phyloP scores from a whole-genome alignment of 306 rosid genomes.

The Cicer bijugum region DNA sequence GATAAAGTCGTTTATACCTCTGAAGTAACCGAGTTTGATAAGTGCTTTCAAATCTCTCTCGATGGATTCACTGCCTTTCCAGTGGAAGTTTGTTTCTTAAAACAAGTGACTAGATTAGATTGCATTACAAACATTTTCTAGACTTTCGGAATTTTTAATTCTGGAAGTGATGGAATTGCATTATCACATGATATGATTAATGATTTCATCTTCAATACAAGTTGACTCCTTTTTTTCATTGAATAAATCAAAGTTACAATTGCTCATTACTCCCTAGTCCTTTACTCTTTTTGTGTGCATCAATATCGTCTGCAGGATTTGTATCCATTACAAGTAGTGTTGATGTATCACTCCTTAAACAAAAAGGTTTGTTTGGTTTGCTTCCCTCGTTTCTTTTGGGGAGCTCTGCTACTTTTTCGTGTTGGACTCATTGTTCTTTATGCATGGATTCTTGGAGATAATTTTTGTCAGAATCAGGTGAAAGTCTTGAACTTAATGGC shows the following conservation, averaged over 20 bases:
- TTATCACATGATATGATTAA: slow-evolving; percentile 43
- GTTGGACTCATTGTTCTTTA: background rate
- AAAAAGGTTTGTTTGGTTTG: background rate
- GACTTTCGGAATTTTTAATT: slow-evolving; percentile 42
- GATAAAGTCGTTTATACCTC: slow-evolving; percentile 63
- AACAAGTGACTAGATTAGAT: slow-evolving; percentile 43
- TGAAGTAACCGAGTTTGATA: slow-evolving; percentile 53
- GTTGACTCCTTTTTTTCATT: slow-evolving; percentile 23
- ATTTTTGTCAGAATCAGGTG: background rate
- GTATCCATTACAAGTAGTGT: background rate
- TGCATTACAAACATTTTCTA: slow-evolving; percentile 33
- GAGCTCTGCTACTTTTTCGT: background rate
- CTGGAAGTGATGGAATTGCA: slow-evolving; percentile 40
- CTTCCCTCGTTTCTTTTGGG: background rate
- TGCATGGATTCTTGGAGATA: background rate
- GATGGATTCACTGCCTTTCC: slow-evolving; percentile 18
- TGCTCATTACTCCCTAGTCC: slow-evolving; percentile 15
- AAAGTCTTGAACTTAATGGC: background rate
- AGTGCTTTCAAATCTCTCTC: slow-evolving; percentile 26
- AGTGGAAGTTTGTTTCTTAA: slow-evolving; percentile 34
- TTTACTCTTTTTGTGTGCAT: background rate
- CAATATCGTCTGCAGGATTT: slow-evolving; percentile 11
- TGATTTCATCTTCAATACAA: slow-evolving; percentile 45
- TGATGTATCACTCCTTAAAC: background rate
- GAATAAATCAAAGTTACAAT: slow-evolving; percentile 41